Evolutionary conservation across 2,329 filamentous ascomycete genomes (phyloP), one percentile per base, ranked within the genome.

Genomic region (Colletotrichum destructivum): DNA sequence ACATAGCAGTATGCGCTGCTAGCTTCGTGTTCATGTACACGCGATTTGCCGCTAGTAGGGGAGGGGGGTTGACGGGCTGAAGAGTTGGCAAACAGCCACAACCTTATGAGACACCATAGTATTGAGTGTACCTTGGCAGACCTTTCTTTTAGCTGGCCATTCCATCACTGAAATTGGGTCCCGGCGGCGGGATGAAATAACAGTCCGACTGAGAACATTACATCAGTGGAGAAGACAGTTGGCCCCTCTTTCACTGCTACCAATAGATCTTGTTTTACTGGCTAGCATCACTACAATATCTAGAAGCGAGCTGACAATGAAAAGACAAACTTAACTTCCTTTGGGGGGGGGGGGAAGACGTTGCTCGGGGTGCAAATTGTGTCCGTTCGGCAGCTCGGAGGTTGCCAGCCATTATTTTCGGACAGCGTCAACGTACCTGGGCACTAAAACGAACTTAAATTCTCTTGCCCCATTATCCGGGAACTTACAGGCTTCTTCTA

Each of bases 181-280:
- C 79, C 82, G 1, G 84, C 84, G 57, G 90, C 82, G 23, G 87
- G 86, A 74, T 87, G 87, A 75, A 90, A 87, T 5, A 90, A 82
- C 31, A 1, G 88, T 82, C 82, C 81, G 4, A 88, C 88, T 88
- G 88, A 91, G 2, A 87, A 79, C 0, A 88, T 89, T 4, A 90
- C 87, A 9, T 86, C 87, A 0, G 83, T 82, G 16, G 8, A 9
- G 16, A 18, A 47, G 7, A n/a, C 9, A 47, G 44, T n/a, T 16
- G 13, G 7, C 3, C 18, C 6, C 2, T 0, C n/a, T 47, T 47
- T 47, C 44, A 47, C 31, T 35, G 31, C 8, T 9, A 35, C 31
- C 31, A 35, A 11, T 35, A 11, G 7, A 8, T 35, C 31, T 35
- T 35, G 31, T 9, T 35, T 35, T 35, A 35, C 18, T 46, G 31